Base-by-base conservation (phyloP, 1,284 basidiomycete species). In the Cryptococcus sp. region DNA sequence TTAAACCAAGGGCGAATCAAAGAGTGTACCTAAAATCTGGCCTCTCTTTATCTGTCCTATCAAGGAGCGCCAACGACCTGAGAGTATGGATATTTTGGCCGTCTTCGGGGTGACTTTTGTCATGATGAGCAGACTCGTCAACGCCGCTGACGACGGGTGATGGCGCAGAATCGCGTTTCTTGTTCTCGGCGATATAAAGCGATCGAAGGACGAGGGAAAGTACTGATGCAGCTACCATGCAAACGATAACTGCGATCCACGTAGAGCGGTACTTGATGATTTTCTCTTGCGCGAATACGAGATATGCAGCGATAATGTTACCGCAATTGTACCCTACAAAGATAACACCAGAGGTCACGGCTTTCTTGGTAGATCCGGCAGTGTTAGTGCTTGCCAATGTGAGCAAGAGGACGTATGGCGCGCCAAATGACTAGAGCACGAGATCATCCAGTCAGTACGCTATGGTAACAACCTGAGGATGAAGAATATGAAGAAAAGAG, bases 331-430 rank as follows among this genome's bases (percentile, higher is more conserved):
- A 81, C 5, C 78, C 80, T 4, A 80, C 64, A 54, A 81, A 81
- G 58, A 80, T 76, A 20, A 75, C 73, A 0, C 73, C 78, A 7
- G 62, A 66, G 0, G 76, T 69, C 37, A 80, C 72, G 11, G 79
- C 76, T 61, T 81, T 80, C 64, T 83, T 83, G 13, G 81, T 82
- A 0, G 76, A 68, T 16, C 81, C 81, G 0, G 78, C 76, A 4
- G 80, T 73, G 63, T 82, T 82, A 34, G 78, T 73, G 1, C 78
- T 70, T 3, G 77, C 76, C 4, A 80, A 64, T 6, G 80, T 73
- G 23, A 82, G 74, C 22, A 81, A 74, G 10, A 80, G 68, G 23
- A 81, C 81, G 54, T 79, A 81, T 5, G 81, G 81, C 2, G 81
- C 79, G 2, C 81, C 81, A 57, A 82, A 82, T 19, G 75, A 73